Evolutionary conservation across 306 rosid genomes (phyloP).

Genomic region (Sicyos edulis): DNA sequence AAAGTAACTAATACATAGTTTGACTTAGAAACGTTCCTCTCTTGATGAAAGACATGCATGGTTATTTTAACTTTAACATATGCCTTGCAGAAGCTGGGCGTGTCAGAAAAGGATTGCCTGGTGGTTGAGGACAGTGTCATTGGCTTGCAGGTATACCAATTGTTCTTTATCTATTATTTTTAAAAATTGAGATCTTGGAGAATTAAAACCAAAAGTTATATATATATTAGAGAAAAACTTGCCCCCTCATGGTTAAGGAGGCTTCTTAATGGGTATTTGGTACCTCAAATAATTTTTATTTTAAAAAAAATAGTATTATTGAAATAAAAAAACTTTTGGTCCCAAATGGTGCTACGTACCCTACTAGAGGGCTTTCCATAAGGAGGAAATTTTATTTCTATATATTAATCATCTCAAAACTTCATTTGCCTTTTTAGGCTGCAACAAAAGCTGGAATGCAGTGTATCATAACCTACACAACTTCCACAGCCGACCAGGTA

Average conservation of each 20-base stretch:
- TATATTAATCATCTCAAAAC: too few relatives aligned
- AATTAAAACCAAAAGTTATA: not conserved
- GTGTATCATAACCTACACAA: slow-evolving; percentile 69
- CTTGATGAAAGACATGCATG: not conserved
- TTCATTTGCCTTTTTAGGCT: slow-evolving; percentile 40
- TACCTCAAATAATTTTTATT: too few relatives aligned
- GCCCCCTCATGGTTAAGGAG: too few relatives aligned
- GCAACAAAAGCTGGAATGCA: slow-evolving; percentile 92
- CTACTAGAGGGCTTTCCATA: too few relatives aligned
- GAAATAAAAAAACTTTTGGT: too few relatives aligned
- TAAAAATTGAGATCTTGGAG: not conserved
- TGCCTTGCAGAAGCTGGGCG: slow-evolving; percentile 59
- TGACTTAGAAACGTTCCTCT: slow-evolving; percentile 4
- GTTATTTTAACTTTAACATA: not conserved
- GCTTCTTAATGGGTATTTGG: too few relatives aligned
- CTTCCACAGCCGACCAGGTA: slow-evolving; percentile 88
- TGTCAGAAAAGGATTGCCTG: slow-evolving; percentile 56
- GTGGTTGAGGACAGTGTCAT: slow-evolving; percentile 92
- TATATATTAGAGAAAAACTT: too few relatives aligned
- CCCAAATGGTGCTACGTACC: too few relatives aligned
- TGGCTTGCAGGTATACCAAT: slow-evolving; percentile 62
- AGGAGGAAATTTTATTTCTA: too few relatives aligned
- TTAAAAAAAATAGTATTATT: too few relatives aligned
- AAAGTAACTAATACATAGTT: slow-evolving; percentile 37
- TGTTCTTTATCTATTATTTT: not conserved